Evolutionary conservation across 345 rosid genomes (phyloP).

Genomic region (Brassica incana): DNA sequence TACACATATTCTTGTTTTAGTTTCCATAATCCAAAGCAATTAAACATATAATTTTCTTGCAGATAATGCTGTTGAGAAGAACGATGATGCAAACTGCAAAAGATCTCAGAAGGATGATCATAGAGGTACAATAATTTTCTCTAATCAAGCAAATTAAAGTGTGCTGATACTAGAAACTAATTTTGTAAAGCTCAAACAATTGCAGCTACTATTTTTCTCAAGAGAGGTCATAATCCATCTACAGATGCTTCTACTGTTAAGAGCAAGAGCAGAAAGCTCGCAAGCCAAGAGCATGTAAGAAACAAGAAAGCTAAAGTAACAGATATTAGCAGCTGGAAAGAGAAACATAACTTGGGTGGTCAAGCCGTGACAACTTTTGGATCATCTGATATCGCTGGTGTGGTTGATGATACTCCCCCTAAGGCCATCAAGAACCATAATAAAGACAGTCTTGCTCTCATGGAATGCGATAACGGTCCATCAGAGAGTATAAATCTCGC

Average conservation of each 20-base stretch:
- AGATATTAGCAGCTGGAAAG: conserved; percentile 24
- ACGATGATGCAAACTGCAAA: conserved; percentile 31
- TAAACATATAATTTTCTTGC: conserved; percentile 13
- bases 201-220: conserved; percentile 30
- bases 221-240: background rate
- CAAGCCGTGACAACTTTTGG: conserved; percentile 39
- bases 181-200: background rate
- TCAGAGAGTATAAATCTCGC: conserved; percentile 57
- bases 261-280: conserved; percentile 28
- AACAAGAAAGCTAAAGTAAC: conserved; percentile 23
- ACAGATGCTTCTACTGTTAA: background rate
- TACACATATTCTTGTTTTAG: conserved; percentile 9
- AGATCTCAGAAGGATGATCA: conserved; percentile 29
- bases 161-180: conserved; percentile 2
- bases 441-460: conserved; percentile 38
- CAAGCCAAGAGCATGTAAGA: conserved; percentile 8
- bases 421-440: conserved; percentile 35
- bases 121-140: conserved; percentile 26
- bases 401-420: conserved; percentile 38
- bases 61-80: conserved; percentile 44
- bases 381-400: conserved; percentile 31
- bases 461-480: conserved; percentile 44
- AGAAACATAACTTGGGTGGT: conserved; percentile 35
- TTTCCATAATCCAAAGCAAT: conserved; percentile 12
- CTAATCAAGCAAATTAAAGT: background rate